Conservation (phyloP, 129 eudicot species). For the Pseudognaphalium luteoalbum region DNA sequence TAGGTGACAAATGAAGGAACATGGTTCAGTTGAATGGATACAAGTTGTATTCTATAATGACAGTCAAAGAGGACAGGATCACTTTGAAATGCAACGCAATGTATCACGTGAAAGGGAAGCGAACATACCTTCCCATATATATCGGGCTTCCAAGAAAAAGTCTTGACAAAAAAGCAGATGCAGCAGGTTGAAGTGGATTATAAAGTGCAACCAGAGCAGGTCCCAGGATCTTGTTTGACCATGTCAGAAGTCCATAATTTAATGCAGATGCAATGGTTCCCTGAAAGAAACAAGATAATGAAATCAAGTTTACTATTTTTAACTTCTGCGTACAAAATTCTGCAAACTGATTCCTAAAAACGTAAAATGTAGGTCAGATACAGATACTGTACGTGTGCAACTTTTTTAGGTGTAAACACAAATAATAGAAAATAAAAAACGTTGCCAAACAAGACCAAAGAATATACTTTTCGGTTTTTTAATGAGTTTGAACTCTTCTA, state of each 20-base stretch:
- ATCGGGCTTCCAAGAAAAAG: conserved; percentile 94
- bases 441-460: not conserved
- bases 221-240: conserved; percentile 94
- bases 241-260: conserved; percentile 83
- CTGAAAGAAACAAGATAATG: conserved; percentile 34
- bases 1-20: not conserved
- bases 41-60: not conserved
- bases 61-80: not conserved
- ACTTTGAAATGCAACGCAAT: not conserved
- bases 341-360: conserved; percentile 8
- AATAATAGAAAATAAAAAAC: not conserved
- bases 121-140: conserved; percentile 84
- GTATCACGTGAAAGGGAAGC: not conserved
- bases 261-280: conserved; percentile 91
- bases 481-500: not conserved
- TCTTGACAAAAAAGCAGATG: conserved; percentile 85
- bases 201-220: conserved; percentile 96
- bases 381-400: not conserved
- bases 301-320: not conserved
- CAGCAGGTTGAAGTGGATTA: conserved; percentile 94
- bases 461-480: not conserved
- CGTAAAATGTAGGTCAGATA: not conserved
- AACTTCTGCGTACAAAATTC: not conserved
- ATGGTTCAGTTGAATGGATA: not conserved
- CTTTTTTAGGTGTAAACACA: not conserved